These are phyloP conservation scores for Fusarium graminum DNA, from an alignment of 2,329 filamentous ascomycete species.

Conservation along the genomic window DNA sequence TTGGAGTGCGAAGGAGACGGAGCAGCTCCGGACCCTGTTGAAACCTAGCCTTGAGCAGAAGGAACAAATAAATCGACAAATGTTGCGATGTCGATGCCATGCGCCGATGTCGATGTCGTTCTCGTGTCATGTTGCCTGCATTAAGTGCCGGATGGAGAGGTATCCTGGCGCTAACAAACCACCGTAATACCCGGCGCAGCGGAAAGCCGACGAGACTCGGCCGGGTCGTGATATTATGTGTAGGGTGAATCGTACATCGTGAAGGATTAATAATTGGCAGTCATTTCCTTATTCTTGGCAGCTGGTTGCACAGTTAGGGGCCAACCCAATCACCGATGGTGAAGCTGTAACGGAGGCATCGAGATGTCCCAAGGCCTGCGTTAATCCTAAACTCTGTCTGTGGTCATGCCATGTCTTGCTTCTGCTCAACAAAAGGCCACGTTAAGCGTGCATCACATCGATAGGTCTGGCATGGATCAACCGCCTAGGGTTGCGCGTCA, in stretches of 20 bases:
- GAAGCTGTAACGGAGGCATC: constrained; percentile 24
- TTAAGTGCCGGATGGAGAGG: constrained; percentile 1
- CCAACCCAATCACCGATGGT: constrained; percentile 12
- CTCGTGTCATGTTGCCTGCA: constrained; percentile 13
- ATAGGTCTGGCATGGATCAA: not conserved
- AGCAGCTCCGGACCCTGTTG: constrained; percentile 18
- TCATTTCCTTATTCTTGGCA: too few species aligned
- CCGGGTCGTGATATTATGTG: constrained; percentile 5
- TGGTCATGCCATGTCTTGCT: constrained; percentile 16
- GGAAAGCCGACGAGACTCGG: constrained; percentile 3
- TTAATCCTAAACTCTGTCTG: constrained; percentile 12
- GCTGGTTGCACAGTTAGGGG: not conserved
- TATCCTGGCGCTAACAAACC: not conserved
- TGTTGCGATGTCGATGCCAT: constrained; percentile 25
- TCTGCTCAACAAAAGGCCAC: constrained; percentile 10
- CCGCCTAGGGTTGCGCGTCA: constrained; percentile 1
- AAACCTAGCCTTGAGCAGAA: not conserved
- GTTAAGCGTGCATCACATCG: constrained; percentile 1
- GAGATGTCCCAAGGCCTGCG: constrained; percentile 29
- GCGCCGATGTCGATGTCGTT: constrained; percentile 26
- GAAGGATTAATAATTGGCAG: not conserved
- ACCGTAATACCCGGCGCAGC: not conserved
- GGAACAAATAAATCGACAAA: not conserved
- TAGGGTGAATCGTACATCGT: not conserved
- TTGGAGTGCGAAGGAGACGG: constrained; percentile 6